A percentile compares a stretch with the other conserved stretches of the same genome.
These are phyloP conservation scores for Chaetomiaceae sp. DNA, from an alignment of 2,329 filamentous ascomycete genomes.

Conservation along the genomic window DNA sequence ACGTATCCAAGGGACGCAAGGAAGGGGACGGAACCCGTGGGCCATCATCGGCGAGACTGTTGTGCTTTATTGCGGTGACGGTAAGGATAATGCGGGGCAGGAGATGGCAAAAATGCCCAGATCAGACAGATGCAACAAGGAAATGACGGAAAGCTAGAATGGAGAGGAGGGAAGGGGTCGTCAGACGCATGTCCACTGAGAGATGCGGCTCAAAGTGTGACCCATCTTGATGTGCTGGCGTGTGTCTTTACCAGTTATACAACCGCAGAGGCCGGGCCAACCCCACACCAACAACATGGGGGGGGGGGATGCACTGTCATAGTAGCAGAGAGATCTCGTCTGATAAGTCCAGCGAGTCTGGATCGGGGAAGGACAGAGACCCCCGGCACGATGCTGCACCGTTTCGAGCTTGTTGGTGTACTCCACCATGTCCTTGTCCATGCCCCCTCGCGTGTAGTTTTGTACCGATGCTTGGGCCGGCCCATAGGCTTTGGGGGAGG, in stretches of 20 bases:
- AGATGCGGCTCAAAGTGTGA: slow-evolving; percentile 66
- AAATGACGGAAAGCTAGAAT: slow-evolving; percentile 35
- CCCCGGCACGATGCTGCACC: slow-evolving; percentile 24
- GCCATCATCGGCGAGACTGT: slow-evolving; percentile 56
- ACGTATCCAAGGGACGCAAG: slow-evolving; percentile 49
- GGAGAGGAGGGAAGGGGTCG: slow-evolving; percentile 44
- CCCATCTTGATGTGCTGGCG: slow-evolving; percentile 88
- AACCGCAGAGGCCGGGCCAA: slow-evolving; percentile 57
- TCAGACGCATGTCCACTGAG: slow-evolving; percentile 51
- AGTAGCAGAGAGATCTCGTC: slow-evolving; percentile 46
- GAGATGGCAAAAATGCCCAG: slow-evolving; percentile 38
- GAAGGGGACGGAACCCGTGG: slow-evolving; percentile 36
- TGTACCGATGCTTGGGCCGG: slow-evolving; percentile 23
- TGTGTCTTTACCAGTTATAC: slow-evolving; percentile 76
- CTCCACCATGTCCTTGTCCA: slow-evolving; percentile 12
- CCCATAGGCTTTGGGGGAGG: neutral
- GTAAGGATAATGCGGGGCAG: slow-evolving; percentile 48
- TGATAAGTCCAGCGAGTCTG: slow-evolving; percentile 30
- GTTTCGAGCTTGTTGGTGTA: slow-evolving; percentile 16
- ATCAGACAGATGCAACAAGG: slow-evolving; percentile 35
- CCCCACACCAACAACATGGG: slow-evolving; percentile 55
- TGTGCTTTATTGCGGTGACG: slow-evolving; percentile 61
- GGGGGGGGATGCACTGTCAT: slow-evolving; percentile 40
- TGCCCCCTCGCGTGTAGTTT: slow-evolving; percentile 18
- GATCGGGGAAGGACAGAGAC: slow-evolving; percentile 22